Percentiles rank a stretch among this genome's conserved stretches.
Evolutionary conservation across 768 basidiomycete genomes (phyloP).

Genomic region (Suillus fuscotomentosus): DNA sequence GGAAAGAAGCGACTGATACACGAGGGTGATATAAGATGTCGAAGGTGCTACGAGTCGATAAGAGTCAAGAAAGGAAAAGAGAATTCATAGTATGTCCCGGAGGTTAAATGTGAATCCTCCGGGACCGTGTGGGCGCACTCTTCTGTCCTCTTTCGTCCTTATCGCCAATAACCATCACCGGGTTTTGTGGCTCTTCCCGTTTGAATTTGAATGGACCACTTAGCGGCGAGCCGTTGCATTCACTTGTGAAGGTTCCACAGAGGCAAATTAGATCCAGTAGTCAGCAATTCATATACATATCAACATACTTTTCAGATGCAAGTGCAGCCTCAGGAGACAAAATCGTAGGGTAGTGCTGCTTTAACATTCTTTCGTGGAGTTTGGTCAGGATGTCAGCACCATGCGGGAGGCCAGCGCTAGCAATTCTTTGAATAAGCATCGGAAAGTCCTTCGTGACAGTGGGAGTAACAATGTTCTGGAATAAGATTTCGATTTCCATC

Average conservation of each 20-base stretch:
- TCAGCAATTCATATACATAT: too few relatives aligned
- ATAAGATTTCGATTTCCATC: conserved; percentile 9
- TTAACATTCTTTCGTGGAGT: conserved; percentile 7
- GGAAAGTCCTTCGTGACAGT: conserved; percentile 5
- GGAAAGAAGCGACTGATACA: too few relatives aligned
- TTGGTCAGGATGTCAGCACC: conserved; percentile 11
- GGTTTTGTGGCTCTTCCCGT: background rate
- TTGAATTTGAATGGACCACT: background rate
- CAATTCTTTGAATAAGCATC: conserved; percentile 5
- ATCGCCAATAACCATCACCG: background rate
- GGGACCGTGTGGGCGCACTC: too few relatives aligned
- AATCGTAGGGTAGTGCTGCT: conserved; percentile 4
- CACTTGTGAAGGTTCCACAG: background rate
- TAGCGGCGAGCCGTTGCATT: background rate
- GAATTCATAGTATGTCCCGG: too few relatives aligned
- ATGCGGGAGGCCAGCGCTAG: conserved; percentile 9
- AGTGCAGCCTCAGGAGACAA: too few relatives aligned
- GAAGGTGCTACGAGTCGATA: too few relatives aligned
- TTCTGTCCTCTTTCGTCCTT: too few relatives aligned
- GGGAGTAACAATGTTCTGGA: conserved; percentile 6
- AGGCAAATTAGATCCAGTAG: background rate
- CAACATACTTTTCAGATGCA: background rate
- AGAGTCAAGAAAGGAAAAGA: too few relatives aligned
- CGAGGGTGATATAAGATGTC: too few relatives aligned
- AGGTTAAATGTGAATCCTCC: too few relatives aligned